Percentiles rank a stretch among this genome's conserved stretches.
Evolutionary conservation across 2,329 filamentous ascomycete species (phyloP).

Genomic region (Magnaporthiopsis poae): DNA sequence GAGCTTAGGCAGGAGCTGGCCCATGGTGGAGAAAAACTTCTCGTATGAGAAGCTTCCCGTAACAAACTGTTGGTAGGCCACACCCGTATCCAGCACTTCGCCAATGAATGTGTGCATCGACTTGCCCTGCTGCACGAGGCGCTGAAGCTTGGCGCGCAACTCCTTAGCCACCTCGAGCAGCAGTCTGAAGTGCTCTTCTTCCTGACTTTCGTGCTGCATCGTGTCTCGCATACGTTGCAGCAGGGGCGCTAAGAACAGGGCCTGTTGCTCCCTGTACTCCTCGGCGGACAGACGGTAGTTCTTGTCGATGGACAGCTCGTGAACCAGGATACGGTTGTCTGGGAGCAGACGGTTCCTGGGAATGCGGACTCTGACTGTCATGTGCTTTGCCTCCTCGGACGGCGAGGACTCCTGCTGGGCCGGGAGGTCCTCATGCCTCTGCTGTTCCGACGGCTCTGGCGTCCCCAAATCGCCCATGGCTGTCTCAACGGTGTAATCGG

Average conservation of each 20-base stretch:
- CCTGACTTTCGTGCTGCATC: slow-evolving; percentile 55
- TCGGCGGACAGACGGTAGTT: slow-evolving; percentile 62
- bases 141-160: slow-evolving; percentile 61
- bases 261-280: slow-evolving; percentile 49
- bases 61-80: slow-evolving; percentile 58
- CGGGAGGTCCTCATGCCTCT: slow-evolving; percentile 20
- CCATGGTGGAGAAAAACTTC: slow-evolving; percentile 70
- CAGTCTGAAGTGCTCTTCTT: slow-evolving; percentile 56
- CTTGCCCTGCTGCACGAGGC: slow-evolving; percentile 60
- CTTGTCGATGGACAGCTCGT: slow-evolving; percentile 70
- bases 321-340: slow-evolving; percentile 64
- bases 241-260: slow-evolving; percentile 36
- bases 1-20: slow-evolving; percentile 63
- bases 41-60: slow-evolving; percentile 71
- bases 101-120: slow-evolving; percentile 66
- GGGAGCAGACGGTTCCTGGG: slow-evolving; percentile 42
- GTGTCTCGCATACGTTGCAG: slow-evolving; percentile 51
- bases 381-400: slow-evolving; percentile 18
- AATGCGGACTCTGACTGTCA: slow-evolving; percentile 23
- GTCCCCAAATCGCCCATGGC: slow-evolving; percentile 28
- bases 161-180: slow-evolving; percentile 62
- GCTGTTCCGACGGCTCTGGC: slow-evolving; percentile 24
- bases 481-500: slow-evolving; percentile 30
- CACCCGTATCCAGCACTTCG: slow-evolving; percentile 64
- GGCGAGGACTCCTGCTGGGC: slow-evolving; percentile 10